These are phyloP conservation scores for Colletotrichum filicis DNA, from an alignment of 2,329 filamentous ascomycete genomes.

Conservation along the genomic window DNA sequence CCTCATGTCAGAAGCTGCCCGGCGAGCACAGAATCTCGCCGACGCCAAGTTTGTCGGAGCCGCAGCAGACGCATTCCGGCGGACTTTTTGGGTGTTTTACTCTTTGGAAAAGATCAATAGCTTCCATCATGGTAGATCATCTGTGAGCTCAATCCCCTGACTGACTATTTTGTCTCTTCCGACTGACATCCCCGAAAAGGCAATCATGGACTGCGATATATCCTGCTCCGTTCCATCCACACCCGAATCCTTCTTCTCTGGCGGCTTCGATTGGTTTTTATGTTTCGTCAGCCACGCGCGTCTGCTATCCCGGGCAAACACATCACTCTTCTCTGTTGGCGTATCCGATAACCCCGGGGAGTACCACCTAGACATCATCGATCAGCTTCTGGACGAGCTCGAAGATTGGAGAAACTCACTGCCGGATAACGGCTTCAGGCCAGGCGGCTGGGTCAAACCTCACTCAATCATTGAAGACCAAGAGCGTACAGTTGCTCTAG, in stretches of 20 bases:
- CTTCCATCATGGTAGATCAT: constrained; percentile 44
- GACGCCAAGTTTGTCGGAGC: constrained; percentile 36
- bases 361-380: constrained; percentile 41
- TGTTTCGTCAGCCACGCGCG: constrained; percentile 43
- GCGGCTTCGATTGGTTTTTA: constrained; percentile 48
- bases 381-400: constrained; percentile 41
- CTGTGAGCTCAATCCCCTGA: constrained; percentile 39
- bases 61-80: constrained; percentile 38
- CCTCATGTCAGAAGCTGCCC: constrained; percentile 43
- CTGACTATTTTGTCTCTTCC: constrained; percentile 35
- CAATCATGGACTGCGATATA: constrained; percentile 50
- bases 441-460: constrained; percentile 28
- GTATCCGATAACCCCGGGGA: constrained; percentile 39
- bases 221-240: constrained; percentile 46
- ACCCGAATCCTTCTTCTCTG: constrained; percentile 44
- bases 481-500: constrained; percentile 28
- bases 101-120: constrained; percentile 48
- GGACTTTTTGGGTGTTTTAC: constrained; percentile 54
- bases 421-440: constrained; percentile 37
- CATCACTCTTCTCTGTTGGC: constrained; percentile 47
- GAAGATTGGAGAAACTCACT: constrained; percentile 43
- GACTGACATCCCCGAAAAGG: constrained; percentile 42
- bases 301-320: constrained; percentile 46
- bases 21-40: constrained; percentile 44
- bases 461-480: constrained; percentile 19